phyloP scores from a whole-genome alignment of 1,139 yeast species.

The Insectozyma bohioensis region DNA sequence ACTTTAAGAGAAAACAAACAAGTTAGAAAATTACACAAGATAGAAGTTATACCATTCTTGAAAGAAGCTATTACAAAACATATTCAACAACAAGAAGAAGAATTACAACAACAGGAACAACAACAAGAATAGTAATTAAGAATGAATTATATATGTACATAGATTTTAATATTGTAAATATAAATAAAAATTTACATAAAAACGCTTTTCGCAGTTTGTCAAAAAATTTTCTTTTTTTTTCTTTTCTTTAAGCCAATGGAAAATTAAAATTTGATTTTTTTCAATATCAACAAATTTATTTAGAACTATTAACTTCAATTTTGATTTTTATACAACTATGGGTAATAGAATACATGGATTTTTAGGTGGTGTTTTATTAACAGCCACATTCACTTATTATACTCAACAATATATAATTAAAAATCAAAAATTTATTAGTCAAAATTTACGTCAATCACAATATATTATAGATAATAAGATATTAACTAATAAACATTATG shows the following conservation, averaged over 20 bases:
- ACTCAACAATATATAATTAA: slow-evolving; percentile 59
- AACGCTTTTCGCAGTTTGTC: too few species aligned
- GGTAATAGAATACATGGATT: slow-evolving; percentile 73
- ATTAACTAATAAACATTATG: slow-evolving; percentile 26
- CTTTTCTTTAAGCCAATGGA: too few species aligned
- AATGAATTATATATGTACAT: too few species aligned
- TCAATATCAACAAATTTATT: neutral
- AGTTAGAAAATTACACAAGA: slow-evolving; percentile 33
- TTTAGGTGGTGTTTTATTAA: slow-evolving; percentile 63
- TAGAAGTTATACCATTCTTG: slow-evolving; percentile 44
- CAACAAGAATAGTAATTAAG: too few species aligned
- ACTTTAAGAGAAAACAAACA: slow-evolving; percentile 39
- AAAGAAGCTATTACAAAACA: slow-evolving; percentile 29
- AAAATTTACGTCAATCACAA: slow-evolving; percentile 49
- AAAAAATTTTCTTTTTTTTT: too few species aligned
- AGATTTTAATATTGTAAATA: too few species aligned
- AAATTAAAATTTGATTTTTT: too few species aligned
- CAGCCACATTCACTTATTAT: slow-evolving; percentile 64
- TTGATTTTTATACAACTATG: too few species aligned
- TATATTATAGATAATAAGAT: slow-evolving; percentile 51
- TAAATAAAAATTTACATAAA: too few species aligned
- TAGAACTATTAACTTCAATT: too few species aligned
- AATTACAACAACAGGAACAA: too few species aligned
- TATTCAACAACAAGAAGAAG: slow-evolving; percentile 16
- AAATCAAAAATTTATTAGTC: slow-evolving; percentile 48